Evolutionary conservation across 768 basidiomycete genomes (phyloP), one percentile per base, ranked within the genome.

Genomic region (Hypholoma fasciculare): DNA sequence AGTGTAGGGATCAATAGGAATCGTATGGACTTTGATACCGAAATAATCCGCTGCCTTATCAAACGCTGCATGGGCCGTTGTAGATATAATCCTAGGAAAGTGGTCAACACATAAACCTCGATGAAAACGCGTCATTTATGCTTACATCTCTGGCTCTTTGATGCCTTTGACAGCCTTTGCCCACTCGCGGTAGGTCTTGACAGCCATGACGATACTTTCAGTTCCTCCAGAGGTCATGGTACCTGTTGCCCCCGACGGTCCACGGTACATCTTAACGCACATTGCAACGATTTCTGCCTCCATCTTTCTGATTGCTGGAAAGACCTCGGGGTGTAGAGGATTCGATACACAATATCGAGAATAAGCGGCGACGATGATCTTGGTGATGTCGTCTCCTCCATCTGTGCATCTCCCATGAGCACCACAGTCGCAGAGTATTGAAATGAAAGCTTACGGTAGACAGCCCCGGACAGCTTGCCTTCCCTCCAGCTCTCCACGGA

Each of bases 181-280:
- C 92, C 96, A 97, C 62, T 98, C 95, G 13, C 94, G 84, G 68
- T 99, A 87, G 0, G 95, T 91, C 78, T 98, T 98, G 63, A 94
- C 82, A 2, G 94, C 87, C 94, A 98, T 95, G 49, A 99, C 78
- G 64, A 98, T 98, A 19, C 90, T 92, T 70, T 99, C 96, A 0
- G 96, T 99, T 6, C 96, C 96, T 13, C 96, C 96, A 0, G 90
- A 90, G 1, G 96, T 99, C 72, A 96, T 98, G 6, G 87, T 88
- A 12, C 96, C 96, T 11, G 94, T 95, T 9, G 94, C 92, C 14
- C 94, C 94, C 49, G 82, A 75, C 1, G 94, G 90, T 61, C 89
- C 87, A 67, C 92, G 87, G 76, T 90, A 98, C 79, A 96, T 78
- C 57, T 82, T 82, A 48, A 96, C 78, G 60, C 88, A 90, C 89